Percentiles rank a stretch among this genome's conserved stretches.
Conservation (phyloP, 768 basidiomycete species). For the Calocybe cyanea region DNA sequence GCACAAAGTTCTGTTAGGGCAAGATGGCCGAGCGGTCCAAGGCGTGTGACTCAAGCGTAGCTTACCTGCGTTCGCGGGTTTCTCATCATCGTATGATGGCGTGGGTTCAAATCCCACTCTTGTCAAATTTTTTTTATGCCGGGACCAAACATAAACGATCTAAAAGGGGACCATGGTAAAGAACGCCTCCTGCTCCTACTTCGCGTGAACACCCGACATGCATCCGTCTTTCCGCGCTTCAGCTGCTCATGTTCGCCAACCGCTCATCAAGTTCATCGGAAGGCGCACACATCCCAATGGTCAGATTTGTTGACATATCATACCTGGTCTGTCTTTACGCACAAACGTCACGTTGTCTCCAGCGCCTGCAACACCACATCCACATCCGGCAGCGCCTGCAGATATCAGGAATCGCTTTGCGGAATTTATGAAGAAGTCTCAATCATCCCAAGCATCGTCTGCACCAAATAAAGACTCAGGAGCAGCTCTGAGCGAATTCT, state of each 20-base stretch:
- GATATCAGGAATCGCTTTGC: conserved; percentile 51
- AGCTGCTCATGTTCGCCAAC: conserved; percentile 46
- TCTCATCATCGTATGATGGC: conserved; percentile 26
- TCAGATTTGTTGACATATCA: neutral
- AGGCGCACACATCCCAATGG: conserved; percentile 48
- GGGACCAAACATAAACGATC: conserved; percentile 1
- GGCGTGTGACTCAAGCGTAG: conserved; percentile 44
- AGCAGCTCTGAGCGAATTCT: conserved; percentile 42
- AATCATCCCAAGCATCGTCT: conserved; percentile 21
- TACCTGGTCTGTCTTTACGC: neutral
- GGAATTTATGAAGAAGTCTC: conserved; percentile 35
- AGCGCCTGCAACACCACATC: conserved; percentile 39
- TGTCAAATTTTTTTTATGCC: conserved; percentile 10
- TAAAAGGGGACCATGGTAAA: conserved; percentile 2
- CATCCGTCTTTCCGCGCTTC: conserved; percentile 30
- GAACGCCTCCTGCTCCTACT: no score
- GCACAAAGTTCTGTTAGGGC: conserved; percentile 20
- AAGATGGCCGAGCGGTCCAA: conserved; percentile 47
- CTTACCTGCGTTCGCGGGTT: conserved; percentile 24
- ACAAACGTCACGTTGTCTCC: neutral
- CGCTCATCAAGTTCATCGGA: conserved; percentile 62
- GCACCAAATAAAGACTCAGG: conserved; percentile 6
- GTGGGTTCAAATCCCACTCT: conserved; percentile 27
- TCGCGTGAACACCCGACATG: conserved; percentile 16
- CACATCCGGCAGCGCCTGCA: conserved; percentile 67